phyloP scores from a whole-genome alignment of 75 land plant species.

The Pinus taeda region DNA sequence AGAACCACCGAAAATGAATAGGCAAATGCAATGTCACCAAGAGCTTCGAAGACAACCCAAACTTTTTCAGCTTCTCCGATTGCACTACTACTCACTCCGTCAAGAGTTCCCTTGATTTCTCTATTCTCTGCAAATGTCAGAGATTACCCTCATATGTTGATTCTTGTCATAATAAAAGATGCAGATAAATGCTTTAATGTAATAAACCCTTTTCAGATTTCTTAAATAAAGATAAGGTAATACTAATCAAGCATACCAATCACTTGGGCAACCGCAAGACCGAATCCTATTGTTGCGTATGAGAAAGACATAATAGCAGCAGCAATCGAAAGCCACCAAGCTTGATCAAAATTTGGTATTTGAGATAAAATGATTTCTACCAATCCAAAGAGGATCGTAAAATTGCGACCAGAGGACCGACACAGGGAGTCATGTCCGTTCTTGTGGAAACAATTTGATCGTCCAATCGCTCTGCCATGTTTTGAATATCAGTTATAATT shows the following conservation, averaged over 20 bases:
- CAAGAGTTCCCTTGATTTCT: too few relatives aligned
- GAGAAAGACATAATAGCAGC: constrained; percentile 73
- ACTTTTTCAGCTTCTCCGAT: constrained; percentile 14
- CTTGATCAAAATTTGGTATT: constrained; percentile 61
- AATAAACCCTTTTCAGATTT: too few relatives aligned
- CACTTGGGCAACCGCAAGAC: constrained; percentile 29
- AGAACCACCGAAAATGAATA: constrained; percentile 27
- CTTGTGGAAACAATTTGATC: constrained; percentile 63
- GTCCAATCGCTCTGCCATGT: constrained; percentile 40
- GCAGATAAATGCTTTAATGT: too few relatives aligned
- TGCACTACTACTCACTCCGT: too few relatives aligned
- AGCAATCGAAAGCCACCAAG: constrained; percentile 61
- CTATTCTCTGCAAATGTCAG: too few relatives aligned
- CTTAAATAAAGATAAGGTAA: too few relatives aligned
- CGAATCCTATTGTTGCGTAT: constrained; percentile 66
- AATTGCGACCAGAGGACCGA: constrained; percentile 22
- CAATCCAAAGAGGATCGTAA: constrained; percentile 44
- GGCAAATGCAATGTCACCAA: constrained; percentile 40
- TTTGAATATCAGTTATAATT: neutral
- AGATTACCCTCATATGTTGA: too few relatives aligned
- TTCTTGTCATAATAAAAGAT: too few relatives aligned
- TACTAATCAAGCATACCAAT: constrained; percentile 12
- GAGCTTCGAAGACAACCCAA: constrained; percentile 30
- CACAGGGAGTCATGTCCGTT: constrained; percentile 49
- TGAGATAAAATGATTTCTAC: constrained; percentile 57